phyloP scores from a whole-genome alignment of 176 grass and related monocot species.

The Oryza punctata region DNA sequence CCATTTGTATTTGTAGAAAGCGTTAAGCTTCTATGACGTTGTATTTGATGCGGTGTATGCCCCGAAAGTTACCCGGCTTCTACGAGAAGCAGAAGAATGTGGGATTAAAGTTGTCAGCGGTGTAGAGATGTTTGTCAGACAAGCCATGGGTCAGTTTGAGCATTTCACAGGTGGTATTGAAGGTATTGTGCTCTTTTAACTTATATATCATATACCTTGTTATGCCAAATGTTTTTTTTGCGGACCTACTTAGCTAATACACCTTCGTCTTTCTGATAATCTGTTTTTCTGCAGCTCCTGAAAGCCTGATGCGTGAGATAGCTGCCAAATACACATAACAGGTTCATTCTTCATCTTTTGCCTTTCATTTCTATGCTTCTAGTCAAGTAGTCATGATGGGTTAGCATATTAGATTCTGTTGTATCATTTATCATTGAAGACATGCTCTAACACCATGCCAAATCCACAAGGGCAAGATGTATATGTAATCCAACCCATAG shows the following conservation, averaged over 20 bases:
- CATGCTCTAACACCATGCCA: constrained; percentile 5
- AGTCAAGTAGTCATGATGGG: background rate
- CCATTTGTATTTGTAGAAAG: constrained; percentile 60
- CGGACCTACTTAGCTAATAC: background rate
- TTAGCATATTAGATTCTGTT: background rate
- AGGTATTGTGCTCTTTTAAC: constrained; percentile 55
- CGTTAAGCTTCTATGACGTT: constrained; percentile 70
- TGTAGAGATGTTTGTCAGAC: constrained; percentile 94
- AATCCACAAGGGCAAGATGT: constrained; percentile 9
- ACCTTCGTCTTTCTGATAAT: constrained; percentile 27
- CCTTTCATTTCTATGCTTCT: constrained; percentile 17
- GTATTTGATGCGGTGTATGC: constrained; percentile 96
- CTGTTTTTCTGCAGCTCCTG: constrained; percentile 67
- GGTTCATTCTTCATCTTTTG: constrained; percentile 40
- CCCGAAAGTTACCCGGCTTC: constrained; percentile 85
- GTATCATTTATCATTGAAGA: background rate
- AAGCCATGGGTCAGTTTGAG: constrained; percentile 92
- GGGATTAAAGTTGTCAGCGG: constrained; percentile 84
- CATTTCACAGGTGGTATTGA: constrained; percentile 71
- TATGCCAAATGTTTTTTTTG: constrained; percentile 5
- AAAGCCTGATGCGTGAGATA: constrained; percentile 79
- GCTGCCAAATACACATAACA: constrained; percentile 72
- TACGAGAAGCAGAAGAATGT: constrained; percentile 82
- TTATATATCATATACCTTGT: background rate
- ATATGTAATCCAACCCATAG: background rate